Base-by-base conservation (phyloP, 2,329 filamentous ascomycete species). In the Capronia americana region DNA sequence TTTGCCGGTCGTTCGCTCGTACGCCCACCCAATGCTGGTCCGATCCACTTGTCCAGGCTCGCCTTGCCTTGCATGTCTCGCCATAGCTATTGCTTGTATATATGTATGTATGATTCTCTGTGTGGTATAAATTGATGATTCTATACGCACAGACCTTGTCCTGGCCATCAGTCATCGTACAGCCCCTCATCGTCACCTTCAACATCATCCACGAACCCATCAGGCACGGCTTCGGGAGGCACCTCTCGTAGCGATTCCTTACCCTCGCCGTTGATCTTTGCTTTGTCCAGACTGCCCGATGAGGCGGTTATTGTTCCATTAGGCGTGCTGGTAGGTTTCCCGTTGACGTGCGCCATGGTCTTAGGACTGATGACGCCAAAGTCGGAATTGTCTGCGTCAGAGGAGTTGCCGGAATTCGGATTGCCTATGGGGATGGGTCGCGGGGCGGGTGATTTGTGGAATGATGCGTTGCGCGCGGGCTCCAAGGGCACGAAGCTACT, bases 241-340 rank as follows among this genome's bases (percentile, higher is more conserved):
- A 55, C 30, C n/a, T 55, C 24, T 50, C 28, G 48, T 7, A 61
- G 46, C 24, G n/a, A 51, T 26, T 63, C 66, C 28, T 61, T 66
- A 11, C 59, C 68, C 64, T 77, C 80, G 41, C 72, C 75, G 70
- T 81, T 82, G 23, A 75, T 76, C 65, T 82, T 78, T 8, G 58
- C 63, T 32, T 69, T 77, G 57, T 74, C 73, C 12, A 63, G 61
- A 38, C 66, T 65, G 34, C 68, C 75, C 72, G 53, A 74, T 73
- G 61, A 75, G 10, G 48, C 48, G 73, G 53, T 73, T 70, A 68
- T 69, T 4, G 63, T 72, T 23, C 73, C 76, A 30, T 75, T 74
- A 50, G 74, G 3, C 24, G 4, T 12, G 28, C 28, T 5, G 14
- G 58, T 73, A 70, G 68, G 69, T 5, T 58, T 73, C 20, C 73